phyloP scores from a whole-genome alignment of 164 flowering plant species.

The Berberis thunbergii region DNA sequence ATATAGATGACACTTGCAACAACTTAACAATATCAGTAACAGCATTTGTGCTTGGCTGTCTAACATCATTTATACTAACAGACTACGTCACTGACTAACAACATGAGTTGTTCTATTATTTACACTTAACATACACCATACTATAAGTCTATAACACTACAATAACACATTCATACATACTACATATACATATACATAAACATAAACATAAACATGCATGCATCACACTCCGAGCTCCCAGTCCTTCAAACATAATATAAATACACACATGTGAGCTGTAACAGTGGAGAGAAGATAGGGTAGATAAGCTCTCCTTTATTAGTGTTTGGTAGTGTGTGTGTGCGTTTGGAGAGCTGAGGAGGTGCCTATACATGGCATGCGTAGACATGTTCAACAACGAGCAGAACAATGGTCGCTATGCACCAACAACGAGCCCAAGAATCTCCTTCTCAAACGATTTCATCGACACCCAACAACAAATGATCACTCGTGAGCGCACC shows the following conservation, averaged over 20 bases:
- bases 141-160: too few relatives aligned
- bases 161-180: too few relatives aligned
- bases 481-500: constrained; percentile 31
- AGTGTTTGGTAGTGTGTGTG: neutral
- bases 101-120: too few relatives aligned
- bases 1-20: too few relatives aligned
- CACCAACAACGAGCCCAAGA: constrained; percentile 51
- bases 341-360: neutral
- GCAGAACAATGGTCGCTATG: constrained; percentile 27
- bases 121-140: too few relatives aligned
- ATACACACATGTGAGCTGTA: neutral
- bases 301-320: neutral
- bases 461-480: constrained; percentile 37
- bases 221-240: too few relatives aligned
- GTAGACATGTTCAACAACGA: constrained; percentile 63
- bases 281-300: neutral
- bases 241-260: neutral
- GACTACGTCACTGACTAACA: too few relatives aligned
- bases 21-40: too few relatives aligned
- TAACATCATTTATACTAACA: too few relatives aligned
- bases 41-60: too few relatives aligned
- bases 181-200: too few relatives aligned
- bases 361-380: constrained; percentile 43
- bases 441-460: constrained; percentile 86
- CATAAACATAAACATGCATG: too few relatives aligned